These are phyloP conservation scores for Dendrothele bispora DNA, from an alignment of 768 basidiomycete genomes.

Conservation along the genomic window DNA sequence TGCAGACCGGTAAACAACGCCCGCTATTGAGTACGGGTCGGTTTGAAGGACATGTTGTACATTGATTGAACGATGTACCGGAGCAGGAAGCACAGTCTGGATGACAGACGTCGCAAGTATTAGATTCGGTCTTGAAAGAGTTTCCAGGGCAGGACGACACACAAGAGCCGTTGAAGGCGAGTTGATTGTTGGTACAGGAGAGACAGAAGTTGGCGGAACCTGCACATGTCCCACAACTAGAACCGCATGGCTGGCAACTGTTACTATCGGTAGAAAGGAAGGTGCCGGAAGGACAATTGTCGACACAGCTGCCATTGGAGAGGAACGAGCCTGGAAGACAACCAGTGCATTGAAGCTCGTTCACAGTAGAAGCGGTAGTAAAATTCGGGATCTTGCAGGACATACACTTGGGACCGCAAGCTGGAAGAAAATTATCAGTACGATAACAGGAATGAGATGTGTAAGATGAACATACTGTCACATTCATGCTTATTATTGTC, in stretches of 20 bases:
- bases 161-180: conserved; percentile 75
- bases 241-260: conserved; percentile 78
- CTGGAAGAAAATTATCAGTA: conserved; percentile 34
- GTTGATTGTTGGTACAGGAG: conserved; percentile 63
- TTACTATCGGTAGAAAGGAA: conserved; percentile 74
- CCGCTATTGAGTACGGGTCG: conserved; percentile 76
- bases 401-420: conserved; percentile 82
- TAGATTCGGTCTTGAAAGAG: conserved; percentile 51
- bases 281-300: conserved; percentile 69
- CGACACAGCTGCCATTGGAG: conserved; percentile 67
- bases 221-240: conserved; percentile 71
- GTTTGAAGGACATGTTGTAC: conserved; percentile 63
- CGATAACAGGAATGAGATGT: neutral
- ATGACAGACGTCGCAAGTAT: conserved; percentile 65
- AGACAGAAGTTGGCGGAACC: conserved; percentile 72
- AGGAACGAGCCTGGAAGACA: conserved; percentile 80
- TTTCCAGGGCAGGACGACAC: conserved; percentile 73
- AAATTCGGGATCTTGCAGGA: conserved; percentile 76
- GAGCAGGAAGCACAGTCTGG: conserved; percentile 85
- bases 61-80: conserved; percentile 78
- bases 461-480: conserved; percentile 59
- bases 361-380: conserved; percentile 60
- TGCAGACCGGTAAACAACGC: conserved; percentile 78
- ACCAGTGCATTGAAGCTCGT: conserved; percentile 69
- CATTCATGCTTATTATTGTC: conserved; percentile 85